Percentiles rank a stretch among this genome's conserved stretches.
These are phyloP conservation scores for Podaxis sp. DNA, from an alignment of 768 basidiomycete genomes.

Conservation along the genomic window DNA sequence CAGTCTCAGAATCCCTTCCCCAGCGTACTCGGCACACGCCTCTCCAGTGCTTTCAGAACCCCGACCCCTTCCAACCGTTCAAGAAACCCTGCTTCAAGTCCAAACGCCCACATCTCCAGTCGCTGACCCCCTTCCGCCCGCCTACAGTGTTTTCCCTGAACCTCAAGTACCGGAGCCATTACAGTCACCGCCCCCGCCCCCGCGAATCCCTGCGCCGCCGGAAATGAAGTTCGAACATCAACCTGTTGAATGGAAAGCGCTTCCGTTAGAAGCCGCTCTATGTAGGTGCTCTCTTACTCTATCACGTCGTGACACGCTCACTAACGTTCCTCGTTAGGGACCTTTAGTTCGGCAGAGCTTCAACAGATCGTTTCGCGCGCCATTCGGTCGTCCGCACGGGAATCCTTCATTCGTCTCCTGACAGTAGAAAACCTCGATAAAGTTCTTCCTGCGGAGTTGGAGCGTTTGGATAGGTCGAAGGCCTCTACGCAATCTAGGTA, in stretches of 20 bases:
- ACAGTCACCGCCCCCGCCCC: conserved; percentile 20
- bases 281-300: conserved; percentile 34
- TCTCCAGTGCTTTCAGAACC: conserved; percentile 3
- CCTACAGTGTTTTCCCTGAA: conserved; percentile 11
- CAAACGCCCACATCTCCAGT: conserved; percentile 1
- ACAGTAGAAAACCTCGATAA: conserved; percentile 61
- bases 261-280: conserved; percentile 68
- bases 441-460: conserved; percentile 56
- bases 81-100: background rate
- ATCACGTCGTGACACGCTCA: conserved; percentile 10
- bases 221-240: conserved; percentile 54
- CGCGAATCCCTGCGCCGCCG: conserved; percentile 48
- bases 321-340: conserved; percentile 35
- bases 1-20: background rate
- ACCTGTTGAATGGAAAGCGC: conserved; percentile 64
- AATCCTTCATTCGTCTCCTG: conserved; percentile 71
- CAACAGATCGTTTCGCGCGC: conserved; percentile 73
- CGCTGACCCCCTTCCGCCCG: conserved; percentile 14
- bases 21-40: background rate
- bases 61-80: conserved; percentile 7
- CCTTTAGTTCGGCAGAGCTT: conserved; percentile 60
- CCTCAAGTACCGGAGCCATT: conserved; percentile 8
- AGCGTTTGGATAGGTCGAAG: conserved; percentile 54
- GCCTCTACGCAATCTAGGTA: conserved; percentile 61
- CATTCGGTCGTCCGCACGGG: conserved; percentile 65